Conservation (phyloP, 108 stramenopile species). For the Cylindrotheca closterium region DNA sequence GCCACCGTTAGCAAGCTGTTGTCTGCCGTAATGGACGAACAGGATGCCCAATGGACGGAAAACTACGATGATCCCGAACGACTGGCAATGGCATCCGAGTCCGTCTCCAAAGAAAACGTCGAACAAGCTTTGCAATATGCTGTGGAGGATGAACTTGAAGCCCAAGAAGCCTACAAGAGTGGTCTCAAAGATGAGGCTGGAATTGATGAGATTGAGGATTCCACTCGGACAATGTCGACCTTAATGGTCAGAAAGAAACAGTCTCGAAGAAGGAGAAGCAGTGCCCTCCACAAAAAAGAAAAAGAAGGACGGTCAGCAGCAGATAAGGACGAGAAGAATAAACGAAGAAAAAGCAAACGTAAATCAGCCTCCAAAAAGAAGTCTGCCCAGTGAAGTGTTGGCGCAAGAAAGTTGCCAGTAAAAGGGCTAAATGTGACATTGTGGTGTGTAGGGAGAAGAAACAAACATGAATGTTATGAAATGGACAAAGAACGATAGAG, state of each 20-base stretch:
- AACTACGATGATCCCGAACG: slow-evolving; percentile 17
- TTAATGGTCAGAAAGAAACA: background rate
- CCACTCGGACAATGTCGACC: background rate
- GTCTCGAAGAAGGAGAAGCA: background rate
- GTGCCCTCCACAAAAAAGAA: background rate
- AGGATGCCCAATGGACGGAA: slow-evolving; percentile 31
- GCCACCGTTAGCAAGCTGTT: slow-evolving; percentile 13
- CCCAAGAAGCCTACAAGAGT: slow-evolving; percentile 8
- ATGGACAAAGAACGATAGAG: no score
- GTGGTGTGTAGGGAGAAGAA: no score
- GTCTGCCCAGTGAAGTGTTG: no score
- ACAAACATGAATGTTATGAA: no score
- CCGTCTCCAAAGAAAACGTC: slow-evolving; percentile 14
- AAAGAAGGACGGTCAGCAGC: background rate
- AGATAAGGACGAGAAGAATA: no score
- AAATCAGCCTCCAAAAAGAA: no score
- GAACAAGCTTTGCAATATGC: slow-evolving; percentile 13
- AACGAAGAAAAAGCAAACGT: no score
- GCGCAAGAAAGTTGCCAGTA: no score
- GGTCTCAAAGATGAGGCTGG: background rate
- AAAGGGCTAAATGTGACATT: no score
- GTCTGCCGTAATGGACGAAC: slow-evolving; percentile 35
- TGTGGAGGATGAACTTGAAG: slow-evolving; percentile 23
- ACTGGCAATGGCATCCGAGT: slow-evolving; percentile 5
- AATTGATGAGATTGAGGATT: background rate